These are phyloP conservation scores for Bretziella fagacearum DNA, from an alignment of 2,329 filamentous ascomycete genomes.

Conservation along the genomic window DNA sequence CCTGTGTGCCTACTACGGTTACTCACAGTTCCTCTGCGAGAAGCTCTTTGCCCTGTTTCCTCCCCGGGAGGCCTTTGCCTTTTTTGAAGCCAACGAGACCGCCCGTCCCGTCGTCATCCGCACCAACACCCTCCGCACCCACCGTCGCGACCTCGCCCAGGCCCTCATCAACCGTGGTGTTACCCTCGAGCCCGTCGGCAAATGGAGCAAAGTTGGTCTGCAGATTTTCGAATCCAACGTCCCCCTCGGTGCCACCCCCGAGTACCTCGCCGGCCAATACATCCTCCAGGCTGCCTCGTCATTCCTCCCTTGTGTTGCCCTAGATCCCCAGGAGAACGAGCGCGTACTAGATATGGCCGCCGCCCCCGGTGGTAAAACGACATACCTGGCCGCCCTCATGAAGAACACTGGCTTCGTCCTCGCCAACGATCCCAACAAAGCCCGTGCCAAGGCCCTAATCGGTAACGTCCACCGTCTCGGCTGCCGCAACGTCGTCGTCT, in stretches of 20 bases:
- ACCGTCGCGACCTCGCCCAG: slow-evolving; percentile 68
- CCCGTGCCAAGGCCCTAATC: slow-evolving; percentile 88
- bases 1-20: slow-evolving; percentile 92
- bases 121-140: slow-evolving; percentile 79
- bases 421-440: slow-evolving; percentile 90
- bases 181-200: slow-evolving; percentile 87
- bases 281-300: slow-evolving; percentile 94
- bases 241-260: slow-evolving; percentile 83
- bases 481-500: slow-evolving; percentile 85
- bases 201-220: slow-evolving; percentile 95
- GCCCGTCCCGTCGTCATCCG: slow-evolving; percentile 86
- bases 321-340: slow-evolving; percentile 85
- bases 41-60: slow-evolving; percentile 90
- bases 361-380: slow-evolving; percentile 90
- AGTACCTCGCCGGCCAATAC: slow-evolving; percentile 95
- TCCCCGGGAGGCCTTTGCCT: slow-evolving; percentile 85
- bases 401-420: slow-evolving; percentile 89
- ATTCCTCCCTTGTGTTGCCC: slow-evolving; percentile 93
- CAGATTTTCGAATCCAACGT: slow-evolving; percentile 84
- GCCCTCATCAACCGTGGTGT: slow-evolving; percentile 91
- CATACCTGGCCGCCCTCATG: slow-evolving; percentile 91
- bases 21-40: slow-evolving; percentile 84
- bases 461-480: slow-evolving; percentile 94
- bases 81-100: slow-evolving; percentile 97
- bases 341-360: slow-evolving; percentile 87